Evolutionary conservation across 495 filamentous ascomycete genomes (phyloP), one percentile per base, ranked within the genome.

Genomic region (Parachaetomium inaequale): DNA sequence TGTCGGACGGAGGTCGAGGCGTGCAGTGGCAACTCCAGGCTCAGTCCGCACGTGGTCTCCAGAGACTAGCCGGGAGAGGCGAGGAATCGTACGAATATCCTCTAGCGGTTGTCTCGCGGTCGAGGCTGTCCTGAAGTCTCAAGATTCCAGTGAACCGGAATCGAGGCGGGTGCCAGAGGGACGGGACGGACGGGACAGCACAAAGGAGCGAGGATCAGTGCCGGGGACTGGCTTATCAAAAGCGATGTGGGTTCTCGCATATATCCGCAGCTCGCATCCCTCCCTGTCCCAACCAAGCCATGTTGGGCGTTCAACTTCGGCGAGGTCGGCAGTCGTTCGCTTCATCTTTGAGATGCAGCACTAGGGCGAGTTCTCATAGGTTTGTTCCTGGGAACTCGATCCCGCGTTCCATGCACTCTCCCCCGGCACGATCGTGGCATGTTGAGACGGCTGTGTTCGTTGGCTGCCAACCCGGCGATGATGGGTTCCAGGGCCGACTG

Each of bases 311-410:
- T 51, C 14, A 51, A 10, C 15, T 55, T 21, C 21, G 23, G 34
- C 32, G 17, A 2, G 34, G n/a, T 42, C 21, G 21, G 34, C 52
- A 55, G 34, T 5, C 32, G 34, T 42, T 28, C 23, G 34, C 32
- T 38, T 42, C 34, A 26, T n/a, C 32, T 25, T 15, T n/a, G 34
- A 21, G 36, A 26, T 55, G 52, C 52, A 55, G 52, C 52, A 55
- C 21, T 40, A 55, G 52, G 52, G 52, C 14, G 12, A 1, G n/a
- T 6, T 40, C 52, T 40, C 52, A 55, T 26, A 40, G 52, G 52
- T 11, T 26, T 25, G 34, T 55, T 25, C 52, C 52, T 55, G 34
- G 26, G 45, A 51, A 29, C 12, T 51, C 47, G 28, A 31, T 29
- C 47, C 26, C 26, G 14, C 7, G 15, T 28, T 17, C 6, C 14